Evolutionary conservation across 768 basidiomycete species (phyloP).

Genomic region (Suillus americanus): DNA sequence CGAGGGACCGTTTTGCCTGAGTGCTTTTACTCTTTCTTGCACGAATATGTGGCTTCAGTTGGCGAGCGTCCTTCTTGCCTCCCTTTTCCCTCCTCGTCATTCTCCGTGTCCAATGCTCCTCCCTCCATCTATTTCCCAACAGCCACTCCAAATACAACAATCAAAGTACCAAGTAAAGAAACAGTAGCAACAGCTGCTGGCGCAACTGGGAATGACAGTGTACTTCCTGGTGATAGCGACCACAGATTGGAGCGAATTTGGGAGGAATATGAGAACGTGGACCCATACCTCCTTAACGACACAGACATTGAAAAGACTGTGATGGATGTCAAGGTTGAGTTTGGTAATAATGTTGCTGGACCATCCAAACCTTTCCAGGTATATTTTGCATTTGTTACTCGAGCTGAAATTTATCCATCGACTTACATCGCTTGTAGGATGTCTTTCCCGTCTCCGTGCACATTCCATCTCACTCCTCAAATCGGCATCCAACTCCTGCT

Average conservation of each 20-base stretch:
- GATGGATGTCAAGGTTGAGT: constrained; percentile 58
- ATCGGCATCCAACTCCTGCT: constrained; percentile 50
- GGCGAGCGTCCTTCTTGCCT: constrained; percentile 61
- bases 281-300: constrained; percentile 63
- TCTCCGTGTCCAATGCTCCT: constrained; percentile 31
- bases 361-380: constrained; percentile 65
- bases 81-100: constrained; percentile 38
- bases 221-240: constrained; percentile 80
- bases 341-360: constrained; percentile 33
- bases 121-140: constrained; percentile 30
- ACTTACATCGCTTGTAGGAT: constrained; percentile 44
- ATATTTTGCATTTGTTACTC: constrained; percentile 5
- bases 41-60: constrained; percentile 82
- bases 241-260: constrained; percentile 80
- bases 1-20: constrained; percentile 86
- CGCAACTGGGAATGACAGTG: constrained; percentile 32
- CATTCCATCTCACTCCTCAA: constrained; percentile 49
- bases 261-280: constrained; percentile 83
- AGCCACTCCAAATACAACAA: constrained; percentile 34
- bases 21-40: constrained; percentile 91
- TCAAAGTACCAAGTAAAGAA: constrained; percentile 20
- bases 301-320: constrained; percentile 40
- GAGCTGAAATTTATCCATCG: neutral
- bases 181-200: constrained; percentile 9
- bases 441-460: constrained; percentile 75